A percentile compares a stretch with the other conserved stretches of the same genome.
These are phyloP conservation scores for Tetragonia tetragonoides DNA, from an alignment of 148 eudicot species.

Conservation along the genomic window DNA sequence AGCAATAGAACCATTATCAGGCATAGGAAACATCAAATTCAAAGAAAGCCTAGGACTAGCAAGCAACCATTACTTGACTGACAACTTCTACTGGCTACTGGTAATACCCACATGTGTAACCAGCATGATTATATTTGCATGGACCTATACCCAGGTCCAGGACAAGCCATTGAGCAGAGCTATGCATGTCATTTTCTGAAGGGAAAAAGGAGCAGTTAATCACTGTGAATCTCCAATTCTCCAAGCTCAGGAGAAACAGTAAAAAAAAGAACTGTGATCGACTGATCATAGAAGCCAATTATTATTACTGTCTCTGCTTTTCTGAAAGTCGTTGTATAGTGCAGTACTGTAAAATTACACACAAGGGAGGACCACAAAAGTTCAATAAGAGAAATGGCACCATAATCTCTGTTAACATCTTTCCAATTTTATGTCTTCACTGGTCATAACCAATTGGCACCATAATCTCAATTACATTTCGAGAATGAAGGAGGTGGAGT, in stretches of 20 bases:
- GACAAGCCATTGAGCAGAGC: not conserved
- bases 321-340: too few relatives aligned
- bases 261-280: not conserved
- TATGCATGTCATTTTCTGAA: slow-evolving; percentile 16
- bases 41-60: not conserved
- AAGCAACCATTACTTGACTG: not conserved
- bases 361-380: too few relatives aligned
- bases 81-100: not conserved
- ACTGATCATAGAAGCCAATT: not conserved
- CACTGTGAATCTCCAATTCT: not conserved
- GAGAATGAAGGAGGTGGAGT: too few relatives aligned
- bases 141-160: not conserved
- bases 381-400: too few relatives aligned
- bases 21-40: slow-evolving; percentile 8
- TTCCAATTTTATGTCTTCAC: too few relatives aligned
- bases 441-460: too few relatives aligned
- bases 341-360: too few relatives aligned
- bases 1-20: not conserved
- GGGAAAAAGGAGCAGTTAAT: not conserved
- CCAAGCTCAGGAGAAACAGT: not conserved
- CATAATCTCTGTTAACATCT: too few relatives aligned
- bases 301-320: too few relatives aligned
- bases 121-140: not conserved
- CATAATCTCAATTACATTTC: too few relatives aligned
- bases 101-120: not conserved